phyloP scores from a whole-genome alignment of 176 grass and related monocot species.

The Bonia amplexicaulis region DNA sequence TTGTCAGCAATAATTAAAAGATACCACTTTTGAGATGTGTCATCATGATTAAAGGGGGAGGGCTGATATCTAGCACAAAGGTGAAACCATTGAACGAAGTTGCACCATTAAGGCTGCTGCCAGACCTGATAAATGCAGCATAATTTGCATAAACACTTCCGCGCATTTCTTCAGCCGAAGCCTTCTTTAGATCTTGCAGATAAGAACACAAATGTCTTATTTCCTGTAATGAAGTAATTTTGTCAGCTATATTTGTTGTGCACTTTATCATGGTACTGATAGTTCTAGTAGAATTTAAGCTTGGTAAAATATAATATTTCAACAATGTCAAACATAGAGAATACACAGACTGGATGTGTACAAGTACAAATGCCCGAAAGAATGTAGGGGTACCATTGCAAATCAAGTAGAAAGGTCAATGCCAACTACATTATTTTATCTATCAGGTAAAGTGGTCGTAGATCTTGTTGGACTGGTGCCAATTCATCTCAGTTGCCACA shows the following conservation, averaged over 20 bases:
- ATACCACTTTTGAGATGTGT: not conserved
- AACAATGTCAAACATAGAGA: not conserved
- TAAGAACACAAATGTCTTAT: slow-evolving; percentile 85
- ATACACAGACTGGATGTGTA: not conserved
- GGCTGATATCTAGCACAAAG: slow-evolving; percentile 15
- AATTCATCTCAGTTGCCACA: not conserved
- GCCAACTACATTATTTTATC: not conserved
- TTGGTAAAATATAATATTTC: not conserved
- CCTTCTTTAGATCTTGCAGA: slow-evolving; percentile 97
- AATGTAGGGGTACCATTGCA: not conserved
- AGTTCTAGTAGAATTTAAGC: slow-evolving; percentile 6
- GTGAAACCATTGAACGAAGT: not conserved
- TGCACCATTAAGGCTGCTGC: not conserved
- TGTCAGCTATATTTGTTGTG: slow-evolving; percentile 23
- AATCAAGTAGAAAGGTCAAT: not conserved
- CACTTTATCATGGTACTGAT: not conserved
- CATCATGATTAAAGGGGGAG: not conserved
- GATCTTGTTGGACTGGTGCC: not conserved
- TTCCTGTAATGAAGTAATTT: slow-evolving; percentile 61
- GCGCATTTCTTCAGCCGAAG: slow-evolving; percentile 98
- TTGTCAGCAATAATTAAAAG: not conserved
- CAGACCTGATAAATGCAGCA: slow-evolving; percentile 87
- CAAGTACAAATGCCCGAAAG: not conserved
- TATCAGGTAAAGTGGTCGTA: not conserved
- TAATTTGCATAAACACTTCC: slow-evolving; percentile 98